Conservation (phyloP, 2,329 filamentous ascomycete species). For the Paecilomyces sp. region DNA sequence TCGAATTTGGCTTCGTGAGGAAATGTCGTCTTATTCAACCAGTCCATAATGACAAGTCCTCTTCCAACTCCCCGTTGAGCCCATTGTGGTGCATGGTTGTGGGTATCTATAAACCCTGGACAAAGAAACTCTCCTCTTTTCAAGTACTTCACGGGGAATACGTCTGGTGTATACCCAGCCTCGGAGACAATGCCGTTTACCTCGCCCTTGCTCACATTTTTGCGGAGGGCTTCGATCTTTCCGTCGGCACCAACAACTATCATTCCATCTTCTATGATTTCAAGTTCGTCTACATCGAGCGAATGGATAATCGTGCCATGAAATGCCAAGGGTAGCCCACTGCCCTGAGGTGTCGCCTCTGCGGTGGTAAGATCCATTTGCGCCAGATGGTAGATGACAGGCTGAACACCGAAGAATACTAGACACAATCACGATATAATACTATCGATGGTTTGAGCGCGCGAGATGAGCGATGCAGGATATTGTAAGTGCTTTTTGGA, state of each 20-base stretch:
- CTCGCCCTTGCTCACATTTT: slow-evolving; percentile 9
- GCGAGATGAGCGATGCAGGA: background rate
- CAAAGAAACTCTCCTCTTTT: slow-evolving; percentile 21
- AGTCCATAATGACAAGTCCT: slow-evolving; percentile 44
- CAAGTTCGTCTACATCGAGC: slow-evolving; percentile 13
- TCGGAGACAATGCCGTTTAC: slow-evolving; percentile 18
- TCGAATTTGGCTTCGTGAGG: slow-evolving; percentile 56
- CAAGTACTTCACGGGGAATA: slow-evolving; percentile 21
- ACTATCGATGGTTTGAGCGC: background rate
- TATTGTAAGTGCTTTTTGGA: background rate
- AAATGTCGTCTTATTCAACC: slow-evolving; percentile 59
- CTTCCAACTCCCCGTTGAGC: slow-evolving; percentile 39
- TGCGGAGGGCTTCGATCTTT: slow-evolving; percentile 20
- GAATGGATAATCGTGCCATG: slow-evolving; percentile 30
- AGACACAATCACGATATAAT: background rate
- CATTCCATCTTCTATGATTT: slow-evolving; percentile 24
- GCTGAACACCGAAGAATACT: background rate
- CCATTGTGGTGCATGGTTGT: slow-evolving; percentile 60
- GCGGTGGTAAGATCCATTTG: background rate
- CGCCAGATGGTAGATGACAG: background rate
- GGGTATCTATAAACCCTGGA: slow-evolving; percentile 51
- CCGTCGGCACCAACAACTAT: slow-evolving; percentile 23
- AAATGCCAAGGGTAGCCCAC: slow-evolving; percentile 20
- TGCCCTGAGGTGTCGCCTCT: background rate
- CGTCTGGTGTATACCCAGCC: slow-evolving; percentile 17